A percentile compares a stretch with the other conserved stretches of the same genome.
Evolutionary conservation across 2,329 filamentous ascomycete species (phyloP).

Genomic region (Monosporascus cannonballus): DNA sequence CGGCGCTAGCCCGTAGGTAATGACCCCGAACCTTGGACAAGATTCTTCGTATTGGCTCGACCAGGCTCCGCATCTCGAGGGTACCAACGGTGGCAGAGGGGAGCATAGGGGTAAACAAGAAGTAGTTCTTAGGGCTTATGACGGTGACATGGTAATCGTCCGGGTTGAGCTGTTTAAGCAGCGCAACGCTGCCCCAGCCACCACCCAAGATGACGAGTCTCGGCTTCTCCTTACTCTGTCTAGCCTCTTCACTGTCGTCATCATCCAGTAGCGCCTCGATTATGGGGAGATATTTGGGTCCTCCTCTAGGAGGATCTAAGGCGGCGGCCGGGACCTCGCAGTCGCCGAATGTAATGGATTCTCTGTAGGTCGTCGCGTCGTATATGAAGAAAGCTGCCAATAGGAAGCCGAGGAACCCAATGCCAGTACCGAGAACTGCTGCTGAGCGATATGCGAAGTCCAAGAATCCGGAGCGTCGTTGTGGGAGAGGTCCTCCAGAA

Average conservation of each 20-base stretch:
- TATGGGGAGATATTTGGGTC: slow-evolving; percentile 92
- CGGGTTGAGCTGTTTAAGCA: slow-evolving; percentile 83
- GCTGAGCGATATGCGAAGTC: slow-evolving; percentile 65
- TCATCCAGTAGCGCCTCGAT: slow-evolving; percentile 85
- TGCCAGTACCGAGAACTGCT: slow-evolving; percentile 67
- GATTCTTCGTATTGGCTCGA: slow-evolving; percentile 88
- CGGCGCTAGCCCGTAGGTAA: slow-evolving; percentile 80
- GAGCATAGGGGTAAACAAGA: slow-evolving; percentile 96
- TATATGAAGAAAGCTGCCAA: slow-evolving; percentile 87
- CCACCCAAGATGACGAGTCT: slow-evolving; percentile 88
- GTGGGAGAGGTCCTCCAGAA: slow-evolving; percentile 48
- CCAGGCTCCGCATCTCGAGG: slow-evolving; percentile 80
- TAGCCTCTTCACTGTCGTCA: slow-evolving; percentile 68
- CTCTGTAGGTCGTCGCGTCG: slow-evolving; percentile 85
- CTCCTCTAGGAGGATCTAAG: slow-evolving; percentile 72
- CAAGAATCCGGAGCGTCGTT: slow-evolving; percentile 39
- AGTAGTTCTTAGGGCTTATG: slow-evolving; percentile 91
- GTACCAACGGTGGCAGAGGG: slow-evolving; percentile 96
- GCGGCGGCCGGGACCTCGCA: slow-evolving; percentile 81
- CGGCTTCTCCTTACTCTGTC: slow-evolving; percentile 76
- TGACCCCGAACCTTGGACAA: slow-evolving; percentile 73
- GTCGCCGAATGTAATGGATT: slow-evolving; percentile 60
- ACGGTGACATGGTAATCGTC: slow-evolving; percentile 95
- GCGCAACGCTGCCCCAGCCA: slow-evolving; percentile 89
- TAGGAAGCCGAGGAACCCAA: slow-evolving; percentile 61